Base-by-base conservation (phyloP, 2,329 filamentous ascomycete species). In the Sclerotinia nivalis region DNA sequence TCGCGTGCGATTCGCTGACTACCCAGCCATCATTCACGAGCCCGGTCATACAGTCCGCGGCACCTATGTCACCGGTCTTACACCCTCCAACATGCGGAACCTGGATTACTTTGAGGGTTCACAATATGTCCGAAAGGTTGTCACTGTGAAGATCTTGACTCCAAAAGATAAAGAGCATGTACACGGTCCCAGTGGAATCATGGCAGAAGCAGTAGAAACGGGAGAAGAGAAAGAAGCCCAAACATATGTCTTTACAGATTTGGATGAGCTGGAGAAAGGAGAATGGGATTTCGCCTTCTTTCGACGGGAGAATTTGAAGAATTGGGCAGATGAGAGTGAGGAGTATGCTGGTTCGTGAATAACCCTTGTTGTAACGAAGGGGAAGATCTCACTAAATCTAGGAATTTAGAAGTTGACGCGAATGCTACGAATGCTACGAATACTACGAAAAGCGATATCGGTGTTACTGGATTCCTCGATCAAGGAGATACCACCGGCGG, bases 241-340 rank as follows among this genome's bases (percentile, higher is more conserved):
- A 66, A 88, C 88, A 18, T 94, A 94, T 78, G 84, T 93, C 7
- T 93, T 86, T 80, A 82, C 83, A 58, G 79, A 77, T 20, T 72
- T 82, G 1, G 79, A 81, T 0, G 50, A 76, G 0, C 81, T 98
- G 25, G 93, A 97, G 79, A 83, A 86, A 45, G 80, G 82, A 31
- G 93, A 97, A 79, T 98, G 95, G 95, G 92, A 97, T 79, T 96
- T 93, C 81, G 88, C 90, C 61, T 88, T 91, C 72, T 98, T 97
- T 78, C 88, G 90, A 72, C 84, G 84, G 75, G 89, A 96, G 72
- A 97, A 93, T 82, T 82, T 91, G 84, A 77, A 79, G 62, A 81
- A 82, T 85, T 71, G 84, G 82, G 71, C 73, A 34, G 73, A 70
- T 65, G 45, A 66, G n/a, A 75, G 72, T 58, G 67, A 73, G 18